These are phyloP conservation scores for Acanthamoeba culbertsoni DNA, from an alignment of 208 protist species.

Conservation along the genomic window DNA sequence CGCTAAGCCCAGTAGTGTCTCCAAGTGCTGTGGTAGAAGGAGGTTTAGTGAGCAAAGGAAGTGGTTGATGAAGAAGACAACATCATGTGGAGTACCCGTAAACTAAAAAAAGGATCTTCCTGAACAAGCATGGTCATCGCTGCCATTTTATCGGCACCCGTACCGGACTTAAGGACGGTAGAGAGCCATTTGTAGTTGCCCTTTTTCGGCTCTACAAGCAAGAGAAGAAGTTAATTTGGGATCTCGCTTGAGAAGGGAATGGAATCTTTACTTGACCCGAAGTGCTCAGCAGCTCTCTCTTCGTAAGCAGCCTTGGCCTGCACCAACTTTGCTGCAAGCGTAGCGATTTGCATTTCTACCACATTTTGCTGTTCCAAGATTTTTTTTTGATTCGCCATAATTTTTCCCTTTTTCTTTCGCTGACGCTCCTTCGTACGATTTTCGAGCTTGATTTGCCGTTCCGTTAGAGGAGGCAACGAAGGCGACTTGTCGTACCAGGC, in stretches of 20 bases:
- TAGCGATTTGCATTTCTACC: not conserved
- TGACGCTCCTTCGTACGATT: not conserved
- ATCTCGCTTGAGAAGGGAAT: not conserved
- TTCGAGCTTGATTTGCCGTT: not conserved
- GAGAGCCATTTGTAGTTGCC: slow-evolving; percentile 51
- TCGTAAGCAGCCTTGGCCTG: slow-evolving; percentile 40
- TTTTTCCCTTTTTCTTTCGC: not conserved
- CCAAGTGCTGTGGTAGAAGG: not conserved
- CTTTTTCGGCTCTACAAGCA: slow-evolving; percentile 34
- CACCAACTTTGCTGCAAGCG: not conserved
- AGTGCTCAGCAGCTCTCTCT: not conserved
- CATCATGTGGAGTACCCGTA: not conserved
- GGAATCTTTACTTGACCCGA: not conserved
- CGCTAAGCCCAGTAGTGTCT: slow-evolving; percentile 40
- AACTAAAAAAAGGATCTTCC: not conserved
- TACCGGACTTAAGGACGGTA: slow-evolving; percentile 63
- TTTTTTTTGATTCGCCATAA: not conserved
- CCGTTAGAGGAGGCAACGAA: not conserved
- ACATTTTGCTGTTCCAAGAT: not conserved
- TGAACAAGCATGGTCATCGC: slow-evolving; percentile 63
- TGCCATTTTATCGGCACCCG: slow-evolving; percentile 60
- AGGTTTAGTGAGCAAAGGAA: not conserved
- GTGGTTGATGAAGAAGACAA: not conserved
- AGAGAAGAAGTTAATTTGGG: not conserved
- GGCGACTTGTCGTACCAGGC: slow-evolving; percentile 12